Evolutionary conservation across 164 flowering plant genomes (phyloP).

Genomic region (Taxillus chinensis): DNA sequence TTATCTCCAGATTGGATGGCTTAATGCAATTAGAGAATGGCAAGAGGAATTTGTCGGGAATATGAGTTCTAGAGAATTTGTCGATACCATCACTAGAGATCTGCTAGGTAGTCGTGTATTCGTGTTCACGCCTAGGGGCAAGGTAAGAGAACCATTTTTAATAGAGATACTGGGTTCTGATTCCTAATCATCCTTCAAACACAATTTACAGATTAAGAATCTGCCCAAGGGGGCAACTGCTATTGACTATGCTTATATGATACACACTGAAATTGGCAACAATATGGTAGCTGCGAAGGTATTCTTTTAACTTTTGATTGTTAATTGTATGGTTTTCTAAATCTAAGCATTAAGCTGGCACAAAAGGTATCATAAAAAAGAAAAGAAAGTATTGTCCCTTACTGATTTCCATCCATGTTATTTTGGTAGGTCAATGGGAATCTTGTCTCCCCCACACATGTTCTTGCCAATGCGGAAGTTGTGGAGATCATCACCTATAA

Average conservation of each 20-base stretch:
- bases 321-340: not conserved
- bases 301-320: conserved; percentile 11
- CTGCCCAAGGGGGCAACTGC: conserved; percentile 91
- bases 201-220: conserved; percentile 65
- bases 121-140: conserved; percentile 97
- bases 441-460: conserved; percentile 77
- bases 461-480: conserved; percentile 94
- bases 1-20: conserved; percentile 84
- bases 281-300: conserved; percentile 99
- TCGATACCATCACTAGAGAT: conserved; percentile 85
- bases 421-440: conserved; percentile 88
- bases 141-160: conserved; percentile 34
- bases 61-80: conserved; percentile 98
- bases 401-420: not conserved
- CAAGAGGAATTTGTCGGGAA: conserved; percentile 99
- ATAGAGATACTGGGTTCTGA: not conserved
- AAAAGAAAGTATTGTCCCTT: not conserved
- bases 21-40: conserved; percentile 98
- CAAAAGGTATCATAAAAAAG: not conserved
- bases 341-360: not conserved
- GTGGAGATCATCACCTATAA: conserved; percentile 88
- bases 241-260: conserved; percentile 94
- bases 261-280: conserved; percentile 97
- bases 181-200: conserved; percentile 5
- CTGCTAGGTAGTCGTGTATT: conserved; percentile 91